A percentile compares a stretch with the other conserved stretches of the same genome.
These are phyloP conservation scores for Xylaria sp. DNA, from an alignment of 2,329 filamentous ascomycete species.

Conservation along the genomic window DNA sequence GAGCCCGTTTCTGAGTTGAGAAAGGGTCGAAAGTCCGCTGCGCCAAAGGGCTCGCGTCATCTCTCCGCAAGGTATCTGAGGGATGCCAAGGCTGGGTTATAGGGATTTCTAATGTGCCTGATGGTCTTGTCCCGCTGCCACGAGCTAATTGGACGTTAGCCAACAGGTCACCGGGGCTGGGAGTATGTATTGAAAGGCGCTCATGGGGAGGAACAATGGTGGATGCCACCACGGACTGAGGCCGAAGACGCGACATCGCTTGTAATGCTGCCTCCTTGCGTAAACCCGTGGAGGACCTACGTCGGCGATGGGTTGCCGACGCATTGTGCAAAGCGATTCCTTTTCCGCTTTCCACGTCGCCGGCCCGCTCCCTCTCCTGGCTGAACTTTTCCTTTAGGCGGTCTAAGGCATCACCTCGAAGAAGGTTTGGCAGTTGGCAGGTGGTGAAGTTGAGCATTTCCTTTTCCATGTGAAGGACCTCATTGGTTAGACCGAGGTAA, in stretches of 20 bases:
- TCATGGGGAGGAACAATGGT: slow-evolving; percentile 46
- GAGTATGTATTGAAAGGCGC: slow-evolving; percentile 48
- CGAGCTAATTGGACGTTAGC: slow-evolving; percentile 75
- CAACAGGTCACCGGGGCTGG: slow-evolving; percentile 77
- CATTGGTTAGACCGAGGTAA: slow-evolving; percentile 87
- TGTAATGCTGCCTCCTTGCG: slow-evolving; percentile 80
- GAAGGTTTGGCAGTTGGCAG: slow-evolving; percentile 87
- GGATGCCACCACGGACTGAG: slow-evolving; percentile 47
- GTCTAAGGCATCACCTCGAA: slow-evolving; percentile 80
- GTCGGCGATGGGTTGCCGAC: slow-evolving; percentile 61
- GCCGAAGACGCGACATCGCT: slow-evolving; percentile 56
- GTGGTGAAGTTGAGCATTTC: slow-evolving; percentile 92
- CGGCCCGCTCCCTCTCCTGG: slow-evolving; percentile 79
- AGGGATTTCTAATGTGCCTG: slow-evolving; percentile 35
- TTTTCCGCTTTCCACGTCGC: slow-evolving; percentile 80
- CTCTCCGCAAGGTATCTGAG: slow-evolving; percentile 38
- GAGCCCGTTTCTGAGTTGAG: slow-evolving; percentile 51
- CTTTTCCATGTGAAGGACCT: slow-evolving; percentile 90
- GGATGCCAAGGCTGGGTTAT: slow-evolving; percentile 33
- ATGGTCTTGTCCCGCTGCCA: slow-evolving; percentile 52
- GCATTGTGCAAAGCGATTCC: slow-evolving; percentile 94
- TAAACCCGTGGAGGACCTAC: slow-evolving; percentile 73
- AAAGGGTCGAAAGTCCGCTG: slow-evolving; percentile 61
- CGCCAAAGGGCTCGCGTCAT: slow-evolving; percentile 49
- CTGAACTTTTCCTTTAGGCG: slow-evolving; percentile 92